Conservation (phyloP, 1,284 basidiomycete genomes). For the Cryptococcus neoformans region DNA sequence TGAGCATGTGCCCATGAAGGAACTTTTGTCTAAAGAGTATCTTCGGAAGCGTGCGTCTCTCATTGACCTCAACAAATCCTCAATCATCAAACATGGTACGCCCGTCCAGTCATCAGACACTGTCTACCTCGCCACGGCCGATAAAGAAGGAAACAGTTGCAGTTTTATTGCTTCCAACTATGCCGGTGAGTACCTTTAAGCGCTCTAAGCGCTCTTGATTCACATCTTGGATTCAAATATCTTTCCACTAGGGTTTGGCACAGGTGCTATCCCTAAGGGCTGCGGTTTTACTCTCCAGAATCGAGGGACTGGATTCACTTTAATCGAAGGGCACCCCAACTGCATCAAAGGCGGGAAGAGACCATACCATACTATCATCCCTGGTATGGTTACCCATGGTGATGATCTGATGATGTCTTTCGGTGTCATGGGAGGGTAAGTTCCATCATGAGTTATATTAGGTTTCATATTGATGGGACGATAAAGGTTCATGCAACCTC, state of each 20-base stretch:
- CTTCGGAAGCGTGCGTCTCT: constrained; percentile 72
- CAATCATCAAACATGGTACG: constrained; percentile 61
- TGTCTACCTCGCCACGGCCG: constrained; percentile 84
- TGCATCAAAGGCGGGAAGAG: constrained; percentile 74
- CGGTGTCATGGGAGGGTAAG: constrained; percentile 76
- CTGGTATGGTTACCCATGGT: constrained; percentile 77
- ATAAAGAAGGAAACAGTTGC: constrained; percentile 89
- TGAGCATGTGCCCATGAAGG: constrained; percentile 66
- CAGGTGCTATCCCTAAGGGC: constrained; percentile 76
- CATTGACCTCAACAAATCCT: constrained; percentile 67
- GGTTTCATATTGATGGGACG: background rate
- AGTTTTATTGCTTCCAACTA: constrained; percentile 85
- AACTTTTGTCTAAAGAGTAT: constrained; percentile 80
- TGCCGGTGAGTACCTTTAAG: constrained; percentile 57
- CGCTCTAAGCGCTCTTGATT: background rate
- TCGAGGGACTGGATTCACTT: constrained; percentile 78
- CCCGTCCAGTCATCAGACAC: constrained; percentile 71
- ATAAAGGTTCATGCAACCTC: constrained; percentile 75
- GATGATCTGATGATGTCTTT: constrained; percentile 83
- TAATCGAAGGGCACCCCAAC: constrained; percentile 81
- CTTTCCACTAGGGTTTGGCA: constrained; percentile 53
- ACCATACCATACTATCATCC: constrained; percentile 92
- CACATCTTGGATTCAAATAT: constrained; percentile 15
- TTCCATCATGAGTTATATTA: background rate
- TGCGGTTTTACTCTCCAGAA: constrained; percentile 97